These are phyloP conservation scores for Metschnikowia santaceciliae DNA, from an alignment of 805 yeast species.

Conservation along the genomic window DNA sequence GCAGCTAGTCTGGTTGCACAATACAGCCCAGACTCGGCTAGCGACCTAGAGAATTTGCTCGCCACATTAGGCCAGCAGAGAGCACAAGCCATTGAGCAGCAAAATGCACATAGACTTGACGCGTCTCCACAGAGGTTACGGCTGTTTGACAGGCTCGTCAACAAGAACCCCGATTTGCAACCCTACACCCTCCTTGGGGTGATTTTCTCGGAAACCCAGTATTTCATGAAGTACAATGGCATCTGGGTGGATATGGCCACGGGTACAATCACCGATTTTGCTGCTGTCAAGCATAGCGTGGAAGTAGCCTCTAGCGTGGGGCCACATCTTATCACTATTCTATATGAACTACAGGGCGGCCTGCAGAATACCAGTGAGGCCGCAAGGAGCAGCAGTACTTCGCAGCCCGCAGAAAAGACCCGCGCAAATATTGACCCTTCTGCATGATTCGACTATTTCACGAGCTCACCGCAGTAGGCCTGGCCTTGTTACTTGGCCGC, in stretches of 20 bases:
- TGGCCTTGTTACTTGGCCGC: neutral
- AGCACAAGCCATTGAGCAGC: conserved; percentile 20
- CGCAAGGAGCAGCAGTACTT: neutral
- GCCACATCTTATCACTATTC: conserved; percentile 14
- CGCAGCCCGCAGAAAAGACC: neutral
- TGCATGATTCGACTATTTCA: neutral
- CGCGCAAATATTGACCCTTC: neutral
- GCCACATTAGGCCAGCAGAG: conserved; percentile 19
- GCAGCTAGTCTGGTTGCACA: conserved; percentile 19
- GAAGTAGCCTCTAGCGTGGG: conserved; percentile 5
- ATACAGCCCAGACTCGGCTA: conserved; percentile 18
- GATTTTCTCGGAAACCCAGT: conserved; percentile 28
- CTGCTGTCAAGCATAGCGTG: conserved; percentile 7
- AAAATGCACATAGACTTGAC: conserved; percentile 17
- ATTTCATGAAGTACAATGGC: conserved; percentile 13
- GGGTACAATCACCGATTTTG: conserved; percentile 12
- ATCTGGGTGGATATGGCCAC: conserved; percentile 16
- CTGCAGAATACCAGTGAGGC: neutral
- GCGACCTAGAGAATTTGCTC: conserved; percentile 20
- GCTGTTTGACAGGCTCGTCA: conserved; percentile 9
- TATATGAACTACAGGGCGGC: conserved; percentile 8
- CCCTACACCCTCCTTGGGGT: conserved; percentile 29
- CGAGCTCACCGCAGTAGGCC: neutral
- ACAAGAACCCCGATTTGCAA: conserved; percentile 12
- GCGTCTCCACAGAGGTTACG: conserved; percentile 10